Base-by-base conservation (phyloP, 257 asterid species). In the Petunia axillaris region DNA sequence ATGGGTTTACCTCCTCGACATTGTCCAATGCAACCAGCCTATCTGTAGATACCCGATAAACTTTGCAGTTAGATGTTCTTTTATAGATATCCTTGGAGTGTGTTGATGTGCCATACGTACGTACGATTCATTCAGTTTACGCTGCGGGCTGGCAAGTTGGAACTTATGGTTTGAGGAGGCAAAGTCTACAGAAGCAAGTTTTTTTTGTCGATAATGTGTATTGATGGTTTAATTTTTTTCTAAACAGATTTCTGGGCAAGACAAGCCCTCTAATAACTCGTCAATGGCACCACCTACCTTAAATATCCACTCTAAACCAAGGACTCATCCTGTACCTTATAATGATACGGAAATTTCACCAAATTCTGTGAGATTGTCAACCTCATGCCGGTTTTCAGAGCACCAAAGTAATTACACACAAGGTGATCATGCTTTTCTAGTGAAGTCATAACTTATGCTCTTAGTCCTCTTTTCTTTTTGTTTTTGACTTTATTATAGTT, bases 161-260 rank as follows among this genome's bases (percentile, higher is more conserved):
- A 85, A 79, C 75, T 78, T 79, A 5, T 74, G 25, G 48, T 76
- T 86, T 82, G 84, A 82, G 89, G 84, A 81, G 80, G 86, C 60
- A 64, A 81, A 73, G 73, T 68, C 80, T 71, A 9, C 25, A 68
- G 81, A 10, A 68, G 70, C 60, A 60, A 38, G 77, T 74, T 50
- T 79, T 10, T 50, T n/a, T 80, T 66, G 64, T 63, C 40, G 54
- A 50, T 55, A 71, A 76, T 71, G 58, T 59, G 39, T 48, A 81
- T 14, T 89, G 77, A 87, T 54, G 36, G 78, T 57, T 80, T 55
- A 57, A 77, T 46, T 70, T 81, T 70, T 81, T 84, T 62, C 59
- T 57, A 74, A 84, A 88, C 96, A 96, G 98, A 90, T 96, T 4
- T 92, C 98, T 78, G 98, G 99, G 55, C 89, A 85, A 85, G 98